Conservation (phyloP, 2,329 filamentous ascomycete genomes). For the Orbilia quercus region DNA sequence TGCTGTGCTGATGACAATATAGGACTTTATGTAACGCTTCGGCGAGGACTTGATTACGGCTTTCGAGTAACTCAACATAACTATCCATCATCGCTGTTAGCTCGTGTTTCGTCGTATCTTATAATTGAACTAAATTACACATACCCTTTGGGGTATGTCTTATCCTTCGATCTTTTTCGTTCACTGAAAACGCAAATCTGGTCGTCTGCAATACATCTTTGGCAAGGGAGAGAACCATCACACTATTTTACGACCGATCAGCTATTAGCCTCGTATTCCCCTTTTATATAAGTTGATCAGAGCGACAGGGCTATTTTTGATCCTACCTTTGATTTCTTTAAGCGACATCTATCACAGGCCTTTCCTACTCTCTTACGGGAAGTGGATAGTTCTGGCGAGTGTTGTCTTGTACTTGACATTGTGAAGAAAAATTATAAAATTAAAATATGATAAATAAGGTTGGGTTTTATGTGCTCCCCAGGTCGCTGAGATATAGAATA, state of each 20-base stretch:
- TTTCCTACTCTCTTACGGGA: conserved; percentile 54
- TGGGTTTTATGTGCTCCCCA: too few species aligned
- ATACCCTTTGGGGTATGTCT: conserved; percentile 54
- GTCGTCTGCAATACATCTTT: conserved; percentile 50
- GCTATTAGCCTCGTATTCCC: neutral
- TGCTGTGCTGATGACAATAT: conserved; percentile 52
- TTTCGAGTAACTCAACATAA: conserved; percentile 49
- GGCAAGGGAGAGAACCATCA: conserved; percentile 46
- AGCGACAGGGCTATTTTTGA: neutral
- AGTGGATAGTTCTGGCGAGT: conserved; percentile 47
- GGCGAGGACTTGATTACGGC: conserved; percentile 50
- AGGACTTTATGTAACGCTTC: conserved; percentile 51
- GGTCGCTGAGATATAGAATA: too few species aligned
- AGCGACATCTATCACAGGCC: conserved; percentile 52
- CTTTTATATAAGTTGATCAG: neutral
- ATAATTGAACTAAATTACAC: neutral
- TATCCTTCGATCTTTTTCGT: conserved; percentile 53
- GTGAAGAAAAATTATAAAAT: conserved; percentile 6
- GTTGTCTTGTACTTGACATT: conserved; percentile 55
- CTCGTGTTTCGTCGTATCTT: too few species aligned
- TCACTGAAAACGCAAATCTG: conserved; percentile 54
- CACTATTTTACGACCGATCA: conserved; percentile 15
- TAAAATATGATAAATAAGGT: neutral
- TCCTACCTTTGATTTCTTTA: conserved; percentile 53
- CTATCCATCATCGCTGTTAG: conserved; percentile 10